Base-by-base conservation (phyloP, 495 filamentous ascomycete genomes). In the Annulohypoxylon nitens region DNA sequence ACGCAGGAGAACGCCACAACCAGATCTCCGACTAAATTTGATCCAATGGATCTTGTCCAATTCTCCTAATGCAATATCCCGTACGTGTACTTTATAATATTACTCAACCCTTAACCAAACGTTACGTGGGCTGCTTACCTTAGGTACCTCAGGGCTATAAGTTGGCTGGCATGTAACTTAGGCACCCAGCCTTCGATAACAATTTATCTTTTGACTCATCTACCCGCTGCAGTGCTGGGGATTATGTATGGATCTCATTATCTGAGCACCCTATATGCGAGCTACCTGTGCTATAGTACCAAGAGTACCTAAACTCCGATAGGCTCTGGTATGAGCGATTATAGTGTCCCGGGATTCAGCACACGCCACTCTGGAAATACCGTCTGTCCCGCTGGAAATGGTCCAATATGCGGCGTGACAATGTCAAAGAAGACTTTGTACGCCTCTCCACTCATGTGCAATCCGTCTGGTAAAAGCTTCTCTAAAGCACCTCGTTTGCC, bases 361-460 rank as follows among this genome's bases (percentile, higher is more conserved):
- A 75, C 73, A 23, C 78, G 76, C 83, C 83, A 86, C 57, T 83
- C 83, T n/a, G 85, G 85, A 50, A 82, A 75, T 25, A 84, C 75
- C 34, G 62, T 64, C 25, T 73, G 34, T 51, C 69, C 66, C 36
- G 81, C 81, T 41, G 77, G 55, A 14, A 78, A 75, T 53, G 73
- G 71, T 12, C 78, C 81, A 48, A 88, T 70, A 36, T 81, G 78
- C 12, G 81, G 80, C 60, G 77, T 50, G n/a, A 88, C 75, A 23
- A 81, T 69, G 36, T 84, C 78, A 47, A 83, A 84, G 45, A 88
- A 83, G 41, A 87, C 73, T 53, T 70, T 81, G 70, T 88, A 88
- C 7, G 83, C 79, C 61, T 81, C 80, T n/a, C 82, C 79, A 74
- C 81, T 87, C 65, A 88, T 76, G 76, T 88, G 86, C 39, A 88